These are phyloP conservation scores for Ceratobasidium sp. DNA, from an alignment of 1,284 basidiomycete species.

Conservation along the genomic window DNA sequence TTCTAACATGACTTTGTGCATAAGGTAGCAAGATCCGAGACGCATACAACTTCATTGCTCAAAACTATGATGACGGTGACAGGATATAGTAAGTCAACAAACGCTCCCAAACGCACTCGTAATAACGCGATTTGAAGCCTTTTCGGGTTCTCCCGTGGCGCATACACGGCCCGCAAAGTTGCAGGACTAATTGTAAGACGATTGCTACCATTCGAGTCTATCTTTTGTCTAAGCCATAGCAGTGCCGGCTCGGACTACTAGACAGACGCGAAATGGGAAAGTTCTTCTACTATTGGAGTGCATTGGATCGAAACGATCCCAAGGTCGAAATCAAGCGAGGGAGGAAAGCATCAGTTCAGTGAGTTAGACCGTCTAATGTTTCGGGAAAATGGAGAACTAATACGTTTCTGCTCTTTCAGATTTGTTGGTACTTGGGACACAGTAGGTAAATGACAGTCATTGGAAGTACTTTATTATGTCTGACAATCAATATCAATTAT, in stretches of 20 bases:
- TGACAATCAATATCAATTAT: neutral
- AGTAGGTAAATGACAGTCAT: neutral
- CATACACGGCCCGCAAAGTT: conserved; percentile 49
- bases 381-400: conserved; percentile 13
- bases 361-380: neutral
- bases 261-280: conserved; percentile 42
- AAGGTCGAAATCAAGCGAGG: conserved; percentile 2
- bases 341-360: conserved; percentile 7
- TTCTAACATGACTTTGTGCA: neutral
- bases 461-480: neutral
- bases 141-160: conserved; percentile 48
- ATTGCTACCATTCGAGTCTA: too few species aligned
- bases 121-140: conserved; percentile 15
- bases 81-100: conserved; percentile 35
- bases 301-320: conserved; percentile 26
- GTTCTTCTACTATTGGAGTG: conserved; percentile 46
- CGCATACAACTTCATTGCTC: conserved; percentile 47
- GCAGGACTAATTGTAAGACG: conserved; percentile 46
- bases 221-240: neutral
- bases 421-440: conserved; percentile 19
- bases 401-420: conserved; percentile 21
- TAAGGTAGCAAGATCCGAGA: conserved; percentile 47
- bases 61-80: conserved; percentile 43
- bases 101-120: neutral
- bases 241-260: conserved; percentile 44